A percentile compares a stretch with the other conserved stretches of the same genome.
Conservation (phyloP, 257 asterid genomes). For the Jacaranda copaia region DNA sequence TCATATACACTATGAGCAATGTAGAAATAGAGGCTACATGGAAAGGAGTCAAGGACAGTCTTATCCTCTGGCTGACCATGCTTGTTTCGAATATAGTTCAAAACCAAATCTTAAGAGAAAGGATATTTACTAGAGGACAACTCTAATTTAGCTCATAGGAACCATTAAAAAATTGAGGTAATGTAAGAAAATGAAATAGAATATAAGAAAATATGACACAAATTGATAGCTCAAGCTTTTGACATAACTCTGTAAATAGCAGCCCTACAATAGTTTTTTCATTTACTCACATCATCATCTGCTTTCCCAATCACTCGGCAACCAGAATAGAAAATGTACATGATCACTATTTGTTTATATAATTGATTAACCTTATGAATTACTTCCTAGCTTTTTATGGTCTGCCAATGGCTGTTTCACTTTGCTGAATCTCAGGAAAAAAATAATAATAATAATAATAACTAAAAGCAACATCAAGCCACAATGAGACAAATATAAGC, state of each 20-base stretch:
- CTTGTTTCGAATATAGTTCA: neutral
- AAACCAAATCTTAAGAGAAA: neutral
- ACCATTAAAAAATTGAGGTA: no score
- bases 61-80: slow-evolving; percentile 6
- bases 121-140: no score
- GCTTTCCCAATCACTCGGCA: no score
- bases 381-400: neutral
- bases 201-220: no score
- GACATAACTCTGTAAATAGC: no score
- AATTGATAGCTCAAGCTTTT: neutral
- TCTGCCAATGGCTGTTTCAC: neutral
- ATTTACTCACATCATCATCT: no score
- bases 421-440: neutral
- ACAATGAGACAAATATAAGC: neutral
- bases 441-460: neutral
- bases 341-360: no score
- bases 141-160: no score
- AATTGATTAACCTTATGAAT: neutral
- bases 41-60: neutral
- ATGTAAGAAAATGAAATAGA: no score
- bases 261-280: no score
- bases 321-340: no score
- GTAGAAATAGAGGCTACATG: slow-evolving; percentile 13
- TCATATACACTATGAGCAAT: neutral
- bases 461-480: neutral